A percentile compares a stretch with the other conserved stretches of the same genome.
Evolutionary conservation across 192 early-diverging fungal genomes (phyloP).

Genomic region (Backusella circina): DNA sequence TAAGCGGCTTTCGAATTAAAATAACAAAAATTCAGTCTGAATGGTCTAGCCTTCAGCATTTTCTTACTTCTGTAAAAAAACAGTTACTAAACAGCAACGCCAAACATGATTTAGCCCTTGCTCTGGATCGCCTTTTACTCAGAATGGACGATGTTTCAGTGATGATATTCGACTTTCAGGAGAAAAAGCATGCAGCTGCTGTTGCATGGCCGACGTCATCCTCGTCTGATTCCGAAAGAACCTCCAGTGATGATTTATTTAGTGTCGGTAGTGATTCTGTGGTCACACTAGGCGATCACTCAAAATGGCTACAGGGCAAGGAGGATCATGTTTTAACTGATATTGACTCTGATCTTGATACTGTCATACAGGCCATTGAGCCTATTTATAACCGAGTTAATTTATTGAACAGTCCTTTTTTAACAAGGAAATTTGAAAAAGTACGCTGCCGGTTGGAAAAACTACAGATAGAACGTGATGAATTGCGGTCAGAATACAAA

Average conservation of each 20-base stretch:
- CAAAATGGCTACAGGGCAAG: background rate
- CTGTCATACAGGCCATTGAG: background rate
- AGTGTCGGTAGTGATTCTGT: conserved; percentile 3
- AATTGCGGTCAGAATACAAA: conserved; percentile 52
- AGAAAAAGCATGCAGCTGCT: conserved; percentile 25
- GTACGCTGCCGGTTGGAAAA: conserved; percentile 34
- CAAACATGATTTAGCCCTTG: conserved; percentile 28
- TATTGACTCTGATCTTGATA: background rate
- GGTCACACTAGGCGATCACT: background rate
- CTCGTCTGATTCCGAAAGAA: background rate
- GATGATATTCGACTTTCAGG: conserved; percentile 44
- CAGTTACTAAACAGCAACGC: conserved; percentile 36
- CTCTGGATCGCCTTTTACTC: conserved; percentile 34
- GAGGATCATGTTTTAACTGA: background rate
- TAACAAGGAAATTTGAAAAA: conserved; percentile 31
- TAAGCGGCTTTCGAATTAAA: background rate
- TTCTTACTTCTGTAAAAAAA: conserved; percentile 49
- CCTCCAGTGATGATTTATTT: background rate
- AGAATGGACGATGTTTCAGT: conserved; percentile 42
- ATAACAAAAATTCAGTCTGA: conserved; percentile 41
- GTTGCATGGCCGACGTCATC: conserved; percentile 5
- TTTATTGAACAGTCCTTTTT: conserved; percentile 18
- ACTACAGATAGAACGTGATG: conserved; percentile 47
- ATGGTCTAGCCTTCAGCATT: conserved; percentile 53
- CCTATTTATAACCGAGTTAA: background rate